These are phyloP conservation scores for Xylogone sp. DNA, from an alignment of 2,329 filamentous ascomycete species.

Conservation along the genomic window DNA sequence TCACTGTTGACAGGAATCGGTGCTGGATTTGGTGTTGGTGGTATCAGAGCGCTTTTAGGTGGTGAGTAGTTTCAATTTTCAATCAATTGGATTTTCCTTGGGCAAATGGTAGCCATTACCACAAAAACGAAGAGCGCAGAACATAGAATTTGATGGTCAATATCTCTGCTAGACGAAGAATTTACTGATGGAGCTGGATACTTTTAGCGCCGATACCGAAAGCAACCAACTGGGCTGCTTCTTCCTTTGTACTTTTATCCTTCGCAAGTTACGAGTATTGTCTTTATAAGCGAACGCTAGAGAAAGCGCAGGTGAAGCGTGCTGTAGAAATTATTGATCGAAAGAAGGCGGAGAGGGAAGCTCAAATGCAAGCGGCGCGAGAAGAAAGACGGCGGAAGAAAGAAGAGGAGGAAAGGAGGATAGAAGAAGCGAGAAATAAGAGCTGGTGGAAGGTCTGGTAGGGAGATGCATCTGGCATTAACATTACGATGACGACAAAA, in stretches of 20 bases:
- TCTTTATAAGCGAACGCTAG: conserved; percentile 67
- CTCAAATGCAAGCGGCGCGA: conserved; percentile 33
- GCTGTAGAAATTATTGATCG: conserved; percentile 78
- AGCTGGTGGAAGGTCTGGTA: conserved; percentile 29
- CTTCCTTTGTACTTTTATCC: conserved; percentile 67
- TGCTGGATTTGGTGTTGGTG: conserved; percentile 71
- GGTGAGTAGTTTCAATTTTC: conserved; percentile 44
- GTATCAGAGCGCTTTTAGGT: conserved; percentile 68
- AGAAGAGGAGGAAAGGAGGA: conserved; percentile 36
- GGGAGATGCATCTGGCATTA: too few species aligned
- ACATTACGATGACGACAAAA: neutral
- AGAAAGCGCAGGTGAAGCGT: conserved; percentile 79
- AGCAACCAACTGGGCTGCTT: conserved; percentile 83
- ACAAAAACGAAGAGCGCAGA: too few species aligned
- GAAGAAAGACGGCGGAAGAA: conserved; percentile 38
- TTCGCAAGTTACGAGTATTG: conserved; percentile 80
- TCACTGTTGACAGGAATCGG: conserved; percentile 81
- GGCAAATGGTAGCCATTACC: too few species aligned
- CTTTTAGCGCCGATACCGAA: conserved; percentile 59
- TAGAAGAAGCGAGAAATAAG: conserved; percentile 21
- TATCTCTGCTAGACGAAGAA: too few species aligned
- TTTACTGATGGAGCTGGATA: too few species aligned
- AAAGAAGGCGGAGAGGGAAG: conserved; percentile 64
- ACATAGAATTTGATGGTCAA: too few species aligned
- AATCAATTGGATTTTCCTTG: too few species aligned